These are phyloP conservation scores for Helicocarpus griseus DNA, from an alignment of 2,329 filamentous ascomycete genomes.

Conservation along the genomic window DNA sequence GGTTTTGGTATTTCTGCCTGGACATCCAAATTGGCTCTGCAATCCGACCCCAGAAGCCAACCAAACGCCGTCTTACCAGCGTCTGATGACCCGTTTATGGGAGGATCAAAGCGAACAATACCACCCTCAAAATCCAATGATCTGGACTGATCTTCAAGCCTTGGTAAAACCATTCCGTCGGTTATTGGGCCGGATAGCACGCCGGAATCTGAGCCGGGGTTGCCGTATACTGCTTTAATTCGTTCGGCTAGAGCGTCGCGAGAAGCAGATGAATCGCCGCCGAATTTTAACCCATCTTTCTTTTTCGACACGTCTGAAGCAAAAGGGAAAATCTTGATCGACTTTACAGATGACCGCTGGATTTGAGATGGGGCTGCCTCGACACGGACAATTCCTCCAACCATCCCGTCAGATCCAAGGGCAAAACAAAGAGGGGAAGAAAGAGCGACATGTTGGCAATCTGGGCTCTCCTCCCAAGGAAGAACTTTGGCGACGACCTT, in stretches of 20 bases:
- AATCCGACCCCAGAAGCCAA: constrained; percentile 73
- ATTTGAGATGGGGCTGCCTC: constrained; percentile 69
- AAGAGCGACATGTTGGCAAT: constrained; percentile 67
- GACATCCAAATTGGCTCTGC: constrained; percentile 63
- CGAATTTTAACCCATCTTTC: constrained; percentile 67
- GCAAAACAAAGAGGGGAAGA: constrained; percentile 67
- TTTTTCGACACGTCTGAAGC: constrained; percentile 45
- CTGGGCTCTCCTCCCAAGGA: constrained; percentile 79
- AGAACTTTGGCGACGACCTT: constrained; percentile 68
- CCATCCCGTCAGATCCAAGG: constrained; percentile 60
- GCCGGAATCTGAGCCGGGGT: constrained; percentile 45
- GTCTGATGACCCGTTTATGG: constrained; percentile 28
- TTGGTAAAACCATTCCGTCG: constrained; percentile 71
- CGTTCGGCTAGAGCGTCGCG: constrained; percentile 64
- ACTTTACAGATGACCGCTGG: constrained; percentile 54
- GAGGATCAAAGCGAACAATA: constrained; percentile 66
- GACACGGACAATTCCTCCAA: constrained; percentile 79
- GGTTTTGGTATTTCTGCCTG: constrained; percentile 63
- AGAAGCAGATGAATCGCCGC: constrained; percentile 75
- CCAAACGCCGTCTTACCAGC: constrained; percentile 24
- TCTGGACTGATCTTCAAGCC: constrained; percentile 45
- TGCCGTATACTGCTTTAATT: constrained; percentile 62
- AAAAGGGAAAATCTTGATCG: constrained; percentile 76
- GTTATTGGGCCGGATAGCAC: constrained; percentile 77
- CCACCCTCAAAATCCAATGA: constrained; percentile 69